phyloP scores from a whole-genome alignment of 169 alveolate species.

The Plasmodium gonderi region DNA sequence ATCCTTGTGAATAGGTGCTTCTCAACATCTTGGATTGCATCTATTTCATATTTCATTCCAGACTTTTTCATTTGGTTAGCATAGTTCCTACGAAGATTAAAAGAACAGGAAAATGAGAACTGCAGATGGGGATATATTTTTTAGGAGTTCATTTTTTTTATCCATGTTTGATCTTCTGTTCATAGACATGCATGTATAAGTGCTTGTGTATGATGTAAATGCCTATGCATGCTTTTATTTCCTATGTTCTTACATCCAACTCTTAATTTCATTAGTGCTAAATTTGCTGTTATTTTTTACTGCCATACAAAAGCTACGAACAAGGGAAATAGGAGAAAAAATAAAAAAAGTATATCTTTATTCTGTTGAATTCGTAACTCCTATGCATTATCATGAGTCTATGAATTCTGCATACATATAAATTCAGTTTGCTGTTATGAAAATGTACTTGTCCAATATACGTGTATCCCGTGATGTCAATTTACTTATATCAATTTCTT shows the following conservation, averaged over 20 bases:
- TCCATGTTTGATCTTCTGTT: not conserved
- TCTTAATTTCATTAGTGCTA: not conserved
- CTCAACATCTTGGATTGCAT: constrained; percentile 61
- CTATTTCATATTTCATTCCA: constrained; percentile 65
- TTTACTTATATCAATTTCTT: constrained; percentile 34
- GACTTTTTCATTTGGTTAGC: constrained; percentile 43
- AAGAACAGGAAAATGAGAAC: not conserved
- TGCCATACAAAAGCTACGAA: constrained; percentile 16
- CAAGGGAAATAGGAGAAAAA: not conserved
- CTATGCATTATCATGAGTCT: not conserved
- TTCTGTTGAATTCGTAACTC: not conserved
- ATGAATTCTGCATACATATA: not conserved
- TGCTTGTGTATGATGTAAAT: not conserved
- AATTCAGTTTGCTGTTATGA: not conserved
- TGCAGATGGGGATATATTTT: not conserved
- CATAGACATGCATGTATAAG: not conserved
- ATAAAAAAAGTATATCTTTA: not conserved
- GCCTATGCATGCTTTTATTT: not conserved
- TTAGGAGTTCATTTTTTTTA: not conserved
- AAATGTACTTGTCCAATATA: constrained; percentile 47
- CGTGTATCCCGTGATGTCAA: constrained; percentile 52
- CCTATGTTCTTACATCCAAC: constrained; percentile 42
- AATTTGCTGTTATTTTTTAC: constrained; percentile 43
- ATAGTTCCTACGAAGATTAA: constrained; percentile 16
- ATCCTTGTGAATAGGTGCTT: constrained; percentile 10